These are phyloP conservation scores for Mucor racemosus DNA, from an alignment of 371 early-diverging fungal genomes.

Conservation along the genomic window DNA sequence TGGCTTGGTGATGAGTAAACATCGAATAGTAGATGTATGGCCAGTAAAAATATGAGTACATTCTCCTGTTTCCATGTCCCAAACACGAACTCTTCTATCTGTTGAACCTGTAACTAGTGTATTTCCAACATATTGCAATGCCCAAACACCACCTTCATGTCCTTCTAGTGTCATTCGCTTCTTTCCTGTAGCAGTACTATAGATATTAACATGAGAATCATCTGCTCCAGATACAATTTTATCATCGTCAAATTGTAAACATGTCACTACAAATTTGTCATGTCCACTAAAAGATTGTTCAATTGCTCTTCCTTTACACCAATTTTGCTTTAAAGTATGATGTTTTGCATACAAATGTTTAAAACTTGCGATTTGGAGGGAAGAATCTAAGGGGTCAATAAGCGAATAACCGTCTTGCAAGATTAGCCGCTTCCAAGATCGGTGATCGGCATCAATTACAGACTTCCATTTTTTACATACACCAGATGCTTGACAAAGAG, in stretches of 20 bases:
- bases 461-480: conserved; percentile 78
- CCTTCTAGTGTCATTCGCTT: conserved; percentile 67
- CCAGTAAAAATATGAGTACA: conserved; percentile 92
- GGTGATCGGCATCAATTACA: conserved; percentile 74
- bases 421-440: conserved; percentile 57
- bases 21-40: conserved; percentile 96
- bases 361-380: conserved; percentile 25
- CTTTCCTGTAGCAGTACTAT: conserved; percentile 74
- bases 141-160: conserved; percentile 99
- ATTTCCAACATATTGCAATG: conserved; percentile 85
- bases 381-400: conserved; percentile 2
- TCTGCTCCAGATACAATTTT: conserved; percentile 94
- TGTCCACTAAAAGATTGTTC: conserved; percentile 81
- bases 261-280: conserved; percentile 88
- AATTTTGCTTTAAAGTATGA: conserved; percentile 79
- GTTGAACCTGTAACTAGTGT: conserved; percentile 96
- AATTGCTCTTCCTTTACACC: conserved; percentile 75
- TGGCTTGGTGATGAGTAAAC: conserved; percentile 86
- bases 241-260: conserved; percentile 92
- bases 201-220: conserved; percentile 86
- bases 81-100: conserved; percentile 95
- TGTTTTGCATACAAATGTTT: conserved; percentile 67
- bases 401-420: conserved; percentile 48
- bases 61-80: conserved; percentile 91
- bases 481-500: conserved; percentile 75